Conservation (phyloP, 306 rosid species). For the Cicer chorassanicum region DNA sequence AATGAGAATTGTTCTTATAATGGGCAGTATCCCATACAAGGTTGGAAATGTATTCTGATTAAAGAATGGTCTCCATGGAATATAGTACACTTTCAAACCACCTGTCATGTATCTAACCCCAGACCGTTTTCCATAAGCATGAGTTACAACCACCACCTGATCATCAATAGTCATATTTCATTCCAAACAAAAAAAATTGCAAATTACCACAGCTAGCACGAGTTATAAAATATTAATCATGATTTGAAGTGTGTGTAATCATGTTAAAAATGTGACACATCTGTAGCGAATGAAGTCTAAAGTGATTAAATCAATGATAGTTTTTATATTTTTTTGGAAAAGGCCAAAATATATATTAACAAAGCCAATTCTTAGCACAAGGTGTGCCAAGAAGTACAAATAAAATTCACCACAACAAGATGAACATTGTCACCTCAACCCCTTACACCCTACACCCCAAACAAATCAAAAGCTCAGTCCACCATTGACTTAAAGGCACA, state of each 20-base stretch:
- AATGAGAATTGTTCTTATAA: slow-evolving; percentile 73
- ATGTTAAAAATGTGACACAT: background rate
- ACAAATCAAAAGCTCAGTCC: too few relatives aligned
- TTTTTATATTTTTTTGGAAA: too few relatives aligned
- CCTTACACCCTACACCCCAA: too few relatives aligned
- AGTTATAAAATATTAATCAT: background rate
- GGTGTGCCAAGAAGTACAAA: too few relatives aligned
- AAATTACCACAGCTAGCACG: background rate
- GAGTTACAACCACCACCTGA: slow-evolving; percentile 92
- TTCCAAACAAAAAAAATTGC: background rate
- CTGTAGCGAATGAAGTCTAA: too few relatives aligned
- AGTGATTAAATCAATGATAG: too few relatives aligned
- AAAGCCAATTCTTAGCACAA: too few relatives aligned
- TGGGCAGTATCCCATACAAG: slow-evolving; percentile 76
- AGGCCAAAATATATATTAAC: too few relatives aligned
- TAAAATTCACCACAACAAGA: too few relatives aligned
- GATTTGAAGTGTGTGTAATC: background rate
- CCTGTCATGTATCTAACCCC: slow-evolving; percentile 90
- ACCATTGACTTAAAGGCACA: too few relatives aligned
- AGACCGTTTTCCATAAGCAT: slow-evolving; percentile 83
- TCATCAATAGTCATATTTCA: slow-evolving; percentile 5
- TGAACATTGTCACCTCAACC: too few relatives aligned
- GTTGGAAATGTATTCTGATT: slow-evolving; percentile 87
- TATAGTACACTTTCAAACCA: slow-evolving; percentile 82
- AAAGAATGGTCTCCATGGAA: slow-evolving; percentile 87